Conservation (phyloP, 2,329 filamentous ascomycete species). For the Alternaria novae-zelandiae region DNA sequence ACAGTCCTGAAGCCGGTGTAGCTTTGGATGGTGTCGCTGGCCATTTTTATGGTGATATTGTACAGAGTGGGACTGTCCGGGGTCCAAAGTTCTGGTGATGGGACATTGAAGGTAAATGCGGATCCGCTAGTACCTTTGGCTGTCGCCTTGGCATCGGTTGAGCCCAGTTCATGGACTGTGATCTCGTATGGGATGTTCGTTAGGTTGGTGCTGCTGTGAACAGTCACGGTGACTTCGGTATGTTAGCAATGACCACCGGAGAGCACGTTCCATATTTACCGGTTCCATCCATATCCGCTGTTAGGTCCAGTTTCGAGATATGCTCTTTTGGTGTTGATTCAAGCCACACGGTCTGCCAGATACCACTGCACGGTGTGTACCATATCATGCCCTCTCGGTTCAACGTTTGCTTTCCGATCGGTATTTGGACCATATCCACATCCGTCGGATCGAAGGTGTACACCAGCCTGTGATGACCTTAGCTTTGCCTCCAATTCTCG, state of each 20-base stretch:
- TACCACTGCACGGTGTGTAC: slow-evolving; percentile 74
- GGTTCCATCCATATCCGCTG: slow-evolving; percentile 52
- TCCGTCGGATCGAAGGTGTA: slow-evolving; percentile 74
- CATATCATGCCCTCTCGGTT: slow-evolving; percentile 67
- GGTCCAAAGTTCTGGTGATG: slow-evolving; percentile 67
- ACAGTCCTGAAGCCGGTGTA: slow-evolving; percentile 75
- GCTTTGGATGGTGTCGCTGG: slow-evolving; percentile 63
- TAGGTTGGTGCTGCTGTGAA: slow-evolving; percentile 54
- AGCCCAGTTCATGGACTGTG: slow-evolving; percentile 43
- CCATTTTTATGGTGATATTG: slow-evolving; percentile 64
- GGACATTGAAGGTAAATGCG: slow-evolving; percentile 62
- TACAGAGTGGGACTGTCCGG: slow-evolving; percentile 69
- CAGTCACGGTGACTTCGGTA: slow-evolving; percentile 61
- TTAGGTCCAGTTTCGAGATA: slow-evolving; percentile 65
- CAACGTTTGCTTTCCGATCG: slow-evolving; percentile 69
- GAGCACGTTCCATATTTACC: slow-evolving; percentile 20
- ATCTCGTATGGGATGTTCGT: slow-evolving; percentile 49
- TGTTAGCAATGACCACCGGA: slow-evolving; percentile 15
- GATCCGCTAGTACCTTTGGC: slow-evolving; percentile 56
- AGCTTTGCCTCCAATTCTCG: not conserved
- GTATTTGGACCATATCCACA: slow-evolving; percentile 60
- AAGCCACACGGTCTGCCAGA: slow-evolving; percentile 78
- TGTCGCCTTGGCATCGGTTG: slow-evolving; percentile 52
- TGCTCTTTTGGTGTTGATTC: slow-evolving; percentile 65
- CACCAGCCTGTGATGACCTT: slow-evolving; percentile 57